Evolutionary conservation across 352 stramenopile genomes (phyloP).

Genomic region (Globisporangium megalacanthum): DNA sequence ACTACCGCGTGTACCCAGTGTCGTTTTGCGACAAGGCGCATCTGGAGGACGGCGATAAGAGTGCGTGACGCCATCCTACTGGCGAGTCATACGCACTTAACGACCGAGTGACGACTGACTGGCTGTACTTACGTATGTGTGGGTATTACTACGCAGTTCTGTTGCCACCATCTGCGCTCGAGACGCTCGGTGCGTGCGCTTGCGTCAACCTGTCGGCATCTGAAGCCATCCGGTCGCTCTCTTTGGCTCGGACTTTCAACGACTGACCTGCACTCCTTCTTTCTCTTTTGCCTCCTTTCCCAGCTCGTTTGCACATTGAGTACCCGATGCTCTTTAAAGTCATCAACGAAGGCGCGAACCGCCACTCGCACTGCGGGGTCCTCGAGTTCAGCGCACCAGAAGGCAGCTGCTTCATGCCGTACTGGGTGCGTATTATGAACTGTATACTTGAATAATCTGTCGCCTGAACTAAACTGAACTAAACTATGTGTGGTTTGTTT

Average conservation of each 20-base stretch:
- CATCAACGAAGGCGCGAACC: conserved; percentile 79
- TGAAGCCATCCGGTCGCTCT: background rate
- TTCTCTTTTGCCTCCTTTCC: conserved; percentile 10
- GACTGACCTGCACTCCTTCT: background rate
- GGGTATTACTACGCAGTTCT: conserved; percentile 61
- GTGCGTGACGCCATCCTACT: conserved; percentile 25
- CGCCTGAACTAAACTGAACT: background rate
- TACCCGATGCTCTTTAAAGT: conserved; percentile 99
- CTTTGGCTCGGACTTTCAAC: background rate
- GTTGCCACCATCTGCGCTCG: conserved; percentile 96
- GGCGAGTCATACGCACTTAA: background rate
- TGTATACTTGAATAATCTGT: no score
- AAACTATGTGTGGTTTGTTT: background rate
- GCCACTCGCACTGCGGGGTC: conserved; percentile 95
- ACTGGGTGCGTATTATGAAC: conserved; percentile 81
- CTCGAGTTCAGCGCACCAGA: conserved; percentile 98
- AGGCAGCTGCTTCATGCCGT: conserved; percentile 98
- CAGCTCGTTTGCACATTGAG: conserved; percentile 92
- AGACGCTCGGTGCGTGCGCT: conserved; percentile 84
- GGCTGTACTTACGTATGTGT: background rate
- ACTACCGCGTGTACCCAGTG: conserved; percentile 84
- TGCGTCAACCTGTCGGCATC: background rate
- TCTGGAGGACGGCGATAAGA: conserved; percentile 88
- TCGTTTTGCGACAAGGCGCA: conserved; percentile 86
- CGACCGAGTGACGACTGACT: no score